Evolutionary conservation across 1,284 basidiomycete genomes (phyloP).

Genomic region (Porogramme epimiltina): DNA sequence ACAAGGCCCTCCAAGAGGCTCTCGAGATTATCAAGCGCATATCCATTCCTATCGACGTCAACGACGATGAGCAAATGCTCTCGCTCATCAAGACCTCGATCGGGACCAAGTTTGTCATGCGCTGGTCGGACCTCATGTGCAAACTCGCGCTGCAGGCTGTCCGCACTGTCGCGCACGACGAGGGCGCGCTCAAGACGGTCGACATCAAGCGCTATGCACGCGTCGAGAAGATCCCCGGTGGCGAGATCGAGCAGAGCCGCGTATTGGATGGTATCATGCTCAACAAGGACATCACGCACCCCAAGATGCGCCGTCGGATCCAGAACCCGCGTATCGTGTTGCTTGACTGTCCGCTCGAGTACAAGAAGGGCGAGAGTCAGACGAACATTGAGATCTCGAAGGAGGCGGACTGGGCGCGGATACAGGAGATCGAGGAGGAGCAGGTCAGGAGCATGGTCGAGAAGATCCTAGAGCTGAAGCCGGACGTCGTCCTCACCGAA

Average conservation of each 20-base stretch:
- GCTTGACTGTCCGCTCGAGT: slow-evolving; percentile 96
- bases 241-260: slow-evolving; percentile 91
- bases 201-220: slow-evolving; percentile 98
- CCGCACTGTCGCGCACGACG: slow-evolving; percentile 75
- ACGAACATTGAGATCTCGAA: slow-evolving; percentile 99
- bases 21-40: slow-evolving; percentile 87
- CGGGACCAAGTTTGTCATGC: slow-evolving; percentile 97
- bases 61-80: slow-evolving; percentile 91
- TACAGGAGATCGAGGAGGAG: slow-evolving; percentile 96
- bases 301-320: slow-evolving; percentile 94
- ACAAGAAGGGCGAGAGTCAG: slow-evolving; percentile 99
- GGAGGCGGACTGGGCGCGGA: slow-evolving; percentile 92
- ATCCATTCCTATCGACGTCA: slow-evolving; percentile 88
- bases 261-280: slow-evolving; percentile 94
- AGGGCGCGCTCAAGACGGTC: slow-evolving; percentile 78
- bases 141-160: slow-evolving; percentile 92
- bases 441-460: slow-evolving; percentile 92
- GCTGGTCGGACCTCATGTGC: slow-evolving; percentile 99
- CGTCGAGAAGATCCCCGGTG: slow-evolving; percentile 97
- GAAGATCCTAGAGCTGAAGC: slow-evolving; percentile 91
- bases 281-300: slow-evolving; percentile 99
- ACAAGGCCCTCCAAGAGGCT: slow-evolving; percentile 91
- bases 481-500: slow-evolving; percentile 95
- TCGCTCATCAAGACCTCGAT: slow-evolving; percentile 98
- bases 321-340: slow-evolving; percentile 89